Percentiles rank a stretch among this genome's conserved stretches.
These are phyloP conservation scores for Metschnikowia shivogae DNA, from an alignment of 805 yeast species.

Conservation along the genomic window DNA sequence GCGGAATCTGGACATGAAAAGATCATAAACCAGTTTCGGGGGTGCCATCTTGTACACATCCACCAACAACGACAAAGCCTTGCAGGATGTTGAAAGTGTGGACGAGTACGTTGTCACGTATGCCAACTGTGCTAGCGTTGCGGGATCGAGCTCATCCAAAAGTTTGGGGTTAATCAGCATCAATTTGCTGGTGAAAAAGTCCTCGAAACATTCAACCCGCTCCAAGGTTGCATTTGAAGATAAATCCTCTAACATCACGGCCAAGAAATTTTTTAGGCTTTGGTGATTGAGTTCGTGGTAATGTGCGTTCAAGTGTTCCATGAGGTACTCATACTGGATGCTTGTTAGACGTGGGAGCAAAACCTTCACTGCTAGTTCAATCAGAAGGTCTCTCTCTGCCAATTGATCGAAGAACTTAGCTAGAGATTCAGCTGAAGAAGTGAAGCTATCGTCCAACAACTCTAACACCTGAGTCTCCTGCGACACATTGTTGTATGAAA, in stretches of 20 bases:
- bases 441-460: conserved; percentile 2
- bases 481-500: conserved; percentile 12
- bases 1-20: conserved; percentile 18
- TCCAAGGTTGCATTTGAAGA: conserved; percentile 11
- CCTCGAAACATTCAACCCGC: conserved; percentile 10
- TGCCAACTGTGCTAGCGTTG: conserved; percentile 24
- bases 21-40: conserved; percentile 19
- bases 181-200: conserved; percentile 7
- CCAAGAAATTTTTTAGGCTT: conserved; percentile 13
- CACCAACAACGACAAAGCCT: conserved; percentile 15
- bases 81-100: conserved; percentile 10
- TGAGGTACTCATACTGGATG: conserved; percentile 11
- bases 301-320: conserved; percentile 11
- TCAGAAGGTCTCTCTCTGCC: conserved; percentile 1
- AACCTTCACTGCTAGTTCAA: conserved; percentile 13
- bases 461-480: conserved; percentile 1
- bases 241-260: conserved; percentile 13
- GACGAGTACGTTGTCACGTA: conserved; percentile 18
- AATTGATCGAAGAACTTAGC: conserved; percentile 5
- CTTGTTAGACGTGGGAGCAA: conserved; percentile 14
- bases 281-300: conserved; percentile 11
- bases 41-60: conserved; percentile 19
- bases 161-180: conserved; percentile 13
- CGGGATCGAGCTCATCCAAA: conserved; percentile 16
- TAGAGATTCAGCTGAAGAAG: conserved; percentile 2